Evolutionary conservation across 257 asterid genomes (phyloP).

Genomic region (Eustoma russellianum): DNA sequence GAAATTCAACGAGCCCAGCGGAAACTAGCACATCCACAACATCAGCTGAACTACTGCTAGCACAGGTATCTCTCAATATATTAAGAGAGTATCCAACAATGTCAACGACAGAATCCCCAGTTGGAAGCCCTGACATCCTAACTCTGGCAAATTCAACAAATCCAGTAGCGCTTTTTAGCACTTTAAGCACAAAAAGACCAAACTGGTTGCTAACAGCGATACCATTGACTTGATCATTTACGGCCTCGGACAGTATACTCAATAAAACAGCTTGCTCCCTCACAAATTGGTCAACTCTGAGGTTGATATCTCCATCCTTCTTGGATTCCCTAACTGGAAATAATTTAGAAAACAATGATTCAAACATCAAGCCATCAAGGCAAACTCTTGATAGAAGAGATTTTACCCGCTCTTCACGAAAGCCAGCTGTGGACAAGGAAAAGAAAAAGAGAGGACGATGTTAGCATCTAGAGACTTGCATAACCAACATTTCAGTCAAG

Average conservation of each 20-base stretch:
- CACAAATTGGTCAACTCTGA: conserved; percentile 23
- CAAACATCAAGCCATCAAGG: conserved; percentile 32
- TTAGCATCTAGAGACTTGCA: background rate
- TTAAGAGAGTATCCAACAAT: conserved; percentile 55
- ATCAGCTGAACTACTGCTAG: conserved; percentile 32
- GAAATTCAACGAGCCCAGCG: conserved; percentile 53
- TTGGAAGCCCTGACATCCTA: conserved; percentile 48
- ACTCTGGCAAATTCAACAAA: conserved; percentile 34
- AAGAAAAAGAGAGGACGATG: conserved; percentile 1
- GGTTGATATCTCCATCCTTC: conserved; percentile 8
- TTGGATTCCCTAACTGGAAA: conserved; percentile 13
- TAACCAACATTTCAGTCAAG: background rate
- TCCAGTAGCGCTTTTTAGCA: conserved; percentile 32
- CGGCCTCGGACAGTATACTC: conserved; percentile 42
- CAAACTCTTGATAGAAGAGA: conserved; percentile 53
- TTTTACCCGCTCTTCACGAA: conserved; percentile 52
- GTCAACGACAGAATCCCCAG: conserved; percentile 48
- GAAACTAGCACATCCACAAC: conserved; percentile 34
- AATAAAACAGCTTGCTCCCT: conserved; percentile 45
- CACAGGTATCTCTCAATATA: conserved; percentile 64
- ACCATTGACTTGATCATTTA: conserved; percentile 39
- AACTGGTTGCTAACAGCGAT: conserved; percentile 31
- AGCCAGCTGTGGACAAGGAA: conserved; percentile 53
- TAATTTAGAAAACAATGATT: conserved; percentile 39
- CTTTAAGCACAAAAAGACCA: conserved; percentile 27